Conservation (phyloP, 768 basidiomycete genomes). For the Exidia glandulosa region DNA sequence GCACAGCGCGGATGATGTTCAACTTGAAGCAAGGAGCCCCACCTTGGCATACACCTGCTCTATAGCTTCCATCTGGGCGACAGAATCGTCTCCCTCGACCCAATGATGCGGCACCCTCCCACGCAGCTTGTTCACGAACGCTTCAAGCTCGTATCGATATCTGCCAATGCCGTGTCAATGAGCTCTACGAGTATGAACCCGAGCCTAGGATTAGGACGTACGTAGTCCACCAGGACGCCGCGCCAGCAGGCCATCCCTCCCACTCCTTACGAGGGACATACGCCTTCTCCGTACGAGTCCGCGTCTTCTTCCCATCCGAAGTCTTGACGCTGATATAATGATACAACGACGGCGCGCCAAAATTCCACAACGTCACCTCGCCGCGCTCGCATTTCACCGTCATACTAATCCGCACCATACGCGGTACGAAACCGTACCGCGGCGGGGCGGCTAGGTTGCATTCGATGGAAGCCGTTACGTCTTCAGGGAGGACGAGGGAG, state of each 20-base stretch:
- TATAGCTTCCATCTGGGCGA: too few relatives aligned
- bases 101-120: too few relatives aligned
- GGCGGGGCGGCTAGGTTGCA: conserved; percentile 24
- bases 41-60: too few relatives aligned
- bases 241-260: conserved; percentile 27
- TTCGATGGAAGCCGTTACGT: conserved; percentile 17
- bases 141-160: too few relatives aligned
- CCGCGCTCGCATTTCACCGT: conserved; percentile 35
- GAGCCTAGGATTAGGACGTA: too few relatives aligned
- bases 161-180: too few relatives aligned
- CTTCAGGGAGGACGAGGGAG: conserved; percentile 17
- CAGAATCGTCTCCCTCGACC: too few relatives aligned
- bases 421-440: conserved; percentile 24
- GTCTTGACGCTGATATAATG: conserved; percentile 37
- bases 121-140: too few relatives aligned
- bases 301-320: conserved; percentile 17
- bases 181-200: too few relatives aligned
- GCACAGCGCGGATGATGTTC: too few relatives aligned
- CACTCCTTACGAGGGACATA: conserved; percentile 32
- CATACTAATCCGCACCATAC: conserved; percentile 24
- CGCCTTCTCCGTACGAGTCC: conserved; percentile 29
- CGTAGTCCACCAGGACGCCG: conserved; percentile 50
- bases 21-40: too few relatives aligned
- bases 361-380: conserved; percentile 31
- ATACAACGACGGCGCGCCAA: conserved; percentile 31